Evolutionary conservation across 2,329 filamentous ascomycete genomes (phyloP), one percentile per base, ranked within the genome.

Genomic region (Paecilomyces sp.): DNA sequence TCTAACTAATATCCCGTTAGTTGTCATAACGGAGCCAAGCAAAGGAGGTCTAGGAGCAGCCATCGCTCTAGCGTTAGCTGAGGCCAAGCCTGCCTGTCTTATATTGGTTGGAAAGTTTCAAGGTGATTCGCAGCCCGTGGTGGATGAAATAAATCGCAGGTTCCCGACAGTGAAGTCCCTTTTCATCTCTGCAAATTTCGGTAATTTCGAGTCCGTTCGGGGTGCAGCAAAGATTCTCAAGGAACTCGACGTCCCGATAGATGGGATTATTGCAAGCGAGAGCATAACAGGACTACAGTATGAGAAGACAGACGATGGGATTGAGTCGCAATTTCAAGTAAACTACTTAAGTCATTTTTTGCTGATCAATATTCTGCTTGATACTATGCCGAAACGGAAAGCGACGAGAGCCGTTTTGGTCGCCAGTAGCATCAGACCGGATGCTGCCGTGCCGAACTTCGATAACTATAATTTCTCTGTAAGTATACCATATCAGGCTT

Each of bases 81-180:
- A 67, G 53, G 67, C 61, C 36, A 61, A 66, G 7, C 69, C 71
- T 22, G 64, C 61, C 15, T 65, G 63, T 28, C 62, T 74, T 31
- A 68, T 72, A 50, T 67, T 69, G 56, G 64, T 69, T 5, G 71
- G 69, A 47, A 64, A 62, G 30, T 68, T 67, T 2, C 63, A 66
- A 47, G 28, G 57, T 9, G 67, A 68, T n/a, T 55, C 68, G 3
- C 65, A 72, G 47, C 62, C 66, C 0, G 59, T 69, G 57, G 66
- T 71, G 31, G 62, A 68, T 31, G 61, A 64, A 11, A 63, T 68
- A 30, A 65, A 64, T 55, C 61, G 61, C 34, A 67, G 65, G 36
- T 60, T 65, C 50, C 62, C 62, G 1, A 54, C 60, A 24, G 64
- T 62, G 2, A 65, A 67, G 3, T 63, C 67, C 22, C 60, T 67